phyloP scores from a whole-genome alignment of 345 rosid genomes.

The Brassica incana region DNA sequence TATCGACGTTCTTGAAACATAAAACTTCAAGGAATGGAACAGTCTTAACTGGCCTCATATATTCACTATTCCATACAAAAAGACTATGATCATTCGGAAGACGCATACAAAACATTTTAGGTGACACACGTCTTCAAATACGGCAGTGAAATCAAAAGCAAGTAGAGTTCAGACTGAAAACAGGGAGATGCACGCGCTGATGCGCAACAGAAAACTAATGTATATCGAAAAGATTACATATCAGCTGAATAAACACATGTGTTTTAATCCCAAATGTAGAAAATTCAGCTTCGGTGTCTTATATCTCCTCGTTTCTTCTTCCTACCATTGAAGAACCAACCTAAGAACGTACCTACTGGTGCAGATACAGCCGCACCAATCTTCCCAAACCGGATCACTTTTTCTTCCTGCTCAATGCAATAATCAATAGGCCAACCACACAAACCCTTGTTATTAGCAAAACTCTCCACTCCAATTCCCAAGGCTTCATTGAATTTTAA shows the following conservation, averaged over 20 bases:
- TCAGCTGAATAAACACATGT: not conserved
- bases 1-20: too few species aligned
- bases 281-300: not conserved
- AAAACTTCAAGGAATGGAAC: too few species aligned
- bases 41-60: too few species aligned
- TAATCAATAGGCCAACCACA: conserved; percentile 56
- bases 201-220: too few species aligned
- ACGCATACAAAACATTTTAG: too few species aligned
- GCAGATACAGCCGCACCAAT: conserved; percentile 42
- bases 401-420: conserved; percentile 31
- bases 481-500: conserved; percentile 15
- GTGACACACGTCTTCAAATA: too few species aligned
- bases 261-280: not conserved
- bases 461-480: not conserved
- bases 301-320: not conserved
- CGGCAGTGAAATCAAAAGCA: too few species aligned
- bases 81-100: too few species aligned
- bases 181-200: too few species aligned
- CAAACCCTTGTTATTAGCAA: conserved; percentile 57
- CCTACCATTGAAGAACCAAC: conserved; percentile 4
- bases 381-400: conserved; percentile 32
- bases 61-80: too few species aligned
- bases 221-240: too few species aligned
- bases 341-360: conserved; percentile 15
- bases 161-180: too few species aligned